These are phyloP conservation scores for Cinchona pubescens DNA, from an alignment of 257 asterid genomes.

Conservation along the genomic window DNA sequence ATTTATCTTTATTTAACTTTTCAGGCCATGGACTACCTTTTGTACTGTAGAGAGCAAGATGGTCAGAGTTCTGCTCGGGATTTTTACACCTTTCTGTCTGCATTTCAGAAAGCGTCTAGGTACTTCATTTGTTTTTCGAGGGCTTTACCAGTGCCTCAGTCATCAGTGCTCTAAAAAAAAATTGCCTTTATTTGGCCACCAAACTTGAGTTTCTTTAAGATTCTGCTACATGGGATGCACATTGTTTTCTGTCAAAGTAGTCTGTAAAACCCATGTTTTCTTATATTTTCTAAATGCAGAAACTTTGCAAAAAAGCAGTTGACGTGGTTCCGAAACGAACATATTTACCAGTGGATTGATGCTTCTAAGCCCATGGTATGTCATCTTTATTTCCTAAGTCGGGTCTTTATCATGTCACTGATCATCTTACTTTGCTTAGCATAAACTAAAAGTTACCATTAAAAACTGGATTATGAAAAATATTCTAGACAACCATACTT, in stretches of 20 bases:
- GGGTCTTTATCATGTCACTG: neutral
- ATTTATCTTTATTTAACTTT: constrained; percentile 8
- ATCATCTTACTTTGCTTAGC: neutral
- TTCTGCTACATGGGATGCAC: neutral
- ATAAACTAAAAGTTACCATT: neutral
- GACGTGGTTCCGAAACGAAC: constrained; percentile 97
- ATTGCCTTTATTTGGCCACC: neutral
- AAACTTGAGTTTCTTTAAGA: neutral
- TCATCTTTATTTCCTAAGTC: neutral
- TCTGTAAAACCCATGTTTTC: neutral
- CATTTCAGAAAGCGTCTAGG: constrained; percentile 87
- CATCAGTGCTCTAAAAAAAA: neutral
- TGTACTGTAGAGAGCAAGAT: constrained; percentile 59
- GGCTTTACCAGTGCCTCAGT: neutral
- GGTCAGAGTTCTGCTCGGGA: constrained; percentile 68
- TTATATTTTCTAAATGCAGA: constrained; percentile 40
- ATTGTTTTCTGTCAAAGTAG: too few relatives aligned
- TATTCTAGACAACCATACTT: neutral
- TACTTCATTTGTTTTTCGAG: constrained; percentile 21
- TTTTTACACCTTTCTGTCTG: constrained; percentile 56
- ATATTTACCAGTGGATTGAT: constrained; percentile 89
- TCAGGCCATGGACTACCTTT: constrained; percentile 90
- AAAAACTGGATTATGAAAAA: neutral
- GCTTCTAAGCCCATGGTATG: constrained; percentile 89
- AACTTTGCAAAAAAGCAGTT: constrained; percentile 92